Evolutionary conservation across 139 green algal genomes (phyloP), one percentile per base, ranked within the genome.

Genomic region (Tetratostichococcus sp.): DNA sequence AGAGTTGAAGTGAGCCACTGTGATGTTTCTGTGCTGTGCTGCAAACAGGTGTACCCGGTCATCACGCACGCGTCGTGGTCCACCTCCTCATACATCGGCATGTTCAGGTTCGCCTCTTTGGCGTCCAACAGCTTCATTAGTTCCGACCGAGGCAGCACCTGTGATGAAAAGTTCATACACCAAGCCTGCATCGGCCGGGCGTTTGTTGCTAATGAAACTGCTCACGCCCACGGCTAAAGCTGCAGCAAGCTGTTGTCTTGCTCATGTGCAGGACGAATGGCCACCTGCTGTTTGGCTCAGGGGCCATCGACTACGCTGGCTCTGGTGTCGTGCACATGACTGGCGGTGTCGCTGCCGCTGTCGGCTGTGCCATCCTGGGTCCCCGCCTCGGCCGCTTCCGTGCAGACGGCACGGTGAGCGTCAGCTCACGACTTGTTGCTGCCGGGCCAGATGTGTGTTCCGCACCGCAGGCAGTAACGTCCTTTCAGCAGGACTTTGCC

Each of bases 371-470:
- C 69, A 86, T 98, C 35, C 77, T 96, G 2, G 96, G 96, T 2
- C 95, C 96, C 26, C 92, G 95, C 79, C 91, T 97, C 58, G 95
- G 95, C 17, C 90, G 95, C 65, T 99, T 98, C 76, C 87, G 93
- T 72, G 81, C 86, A 50, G 89, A 96, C 68, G 95, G 95, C 35
- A 87, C 93, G 73, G 81, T 86, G 11, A 30, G 75, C 39, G 11
- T 11, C 39, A n/a, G n/a, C n/a, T n/a, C n/a, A n/a, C n/a, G n/a
- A n/a, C n/a, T n/a, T n/a, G n/a, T n/a, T n/a, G n/a, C n/a, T n/a
- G n/a, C n/a, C n/a, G n/a, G n/a, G n/a, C n/a, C n/a, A n/a, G n/a
- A n/a, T n/a, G n/a, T n/a, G n/a, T n/a, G n/a, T n/a, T n/a, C n/a
- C n/a, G n/a, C n/a, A n/a, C n/a, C n/a, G n/a, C n/a, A n/a, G n/a